Conservation (phyloP, 768 basidiomycete genomes). For the Lentinula raphanica region DNA sequence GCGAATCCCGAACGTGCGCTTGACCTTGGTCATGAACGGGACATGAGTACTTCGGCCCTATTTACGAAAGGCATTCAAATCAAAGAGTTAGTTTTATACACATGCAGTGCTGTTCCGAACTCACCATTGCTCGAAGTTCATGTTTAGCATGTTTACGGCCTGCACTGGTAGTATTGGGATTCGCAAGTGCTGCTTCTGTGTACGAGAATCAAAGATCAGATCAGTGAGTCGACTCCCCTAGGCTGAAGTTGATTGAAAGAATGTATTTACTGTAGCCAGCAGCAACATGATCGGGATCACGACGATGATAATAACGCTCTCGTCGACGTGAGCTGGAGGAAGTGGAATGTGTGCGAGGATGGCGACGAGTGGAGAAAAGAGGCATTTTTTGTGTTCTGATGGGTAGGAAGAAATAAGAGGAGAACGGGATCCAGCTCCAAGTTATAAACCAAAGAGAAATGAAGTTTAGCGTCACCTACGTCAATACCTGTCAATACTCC, state of each 20-base stretch:
- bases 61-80: constrained; percentile 8
- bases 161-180: constrained; percentile 42
- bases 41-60: constrained; percentile 45
- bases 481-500: too few species aligned
- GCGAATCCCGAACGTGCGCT: constrained; percentile 46
- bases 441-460: too few species aligned
- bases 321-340: constrained; percentile 7
- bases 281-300: constrained; percentile 40
- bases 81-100: background rate
- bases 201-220: background rate
- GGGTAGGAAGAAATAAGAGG: background rate
- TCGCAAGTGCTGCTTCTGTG: constrained; percentile 43
- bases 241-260: background rate
- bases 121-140: constrained; percentile 42
- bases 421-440: too few species aligned
- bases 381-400: constrained; percentile 11
- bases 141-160: constrained; percentile 42
- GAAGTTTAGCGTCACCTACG: too few species aligned
- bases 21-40: constrained; percentile 46
- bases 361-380: constrained; percentile 13
- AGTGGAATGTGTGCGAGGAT: constrained; percentile 5
- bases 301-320: constrained; percentile 27
- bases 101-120: constrained; percentile 12
- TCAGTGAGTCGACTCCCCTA: background rate
- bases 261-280: constrained; percentile 41